Evolutionary conservation across 129 eudicot genomes (phyloP).

Genomic region (Calendula officinalis): DNA sequence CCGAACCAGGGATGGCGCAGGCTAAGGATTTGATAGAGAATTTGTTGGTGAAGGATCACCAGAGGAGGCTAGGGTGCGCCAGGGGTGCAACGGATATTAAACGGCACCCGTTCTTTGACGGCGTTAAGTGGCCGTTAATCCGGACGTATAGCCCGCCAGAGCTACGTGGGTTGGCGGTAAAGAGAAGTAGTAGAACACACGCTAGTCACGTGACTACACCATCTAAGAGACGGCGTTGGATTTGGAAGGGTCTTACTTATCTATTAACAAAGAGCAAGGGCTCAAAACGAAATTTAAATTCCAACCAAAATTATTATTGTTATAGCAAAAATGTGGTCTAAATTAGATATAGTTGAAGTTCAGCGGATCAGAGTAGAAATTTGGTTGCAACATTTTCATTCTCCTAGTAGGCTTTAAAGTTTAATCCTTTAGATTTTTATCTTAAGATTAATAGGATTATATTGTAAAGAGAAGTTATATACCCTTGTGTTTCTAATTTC

Average conservation of each 20-base stretch:
- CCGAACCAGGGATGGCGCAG: slow-evolving; percentile 31
- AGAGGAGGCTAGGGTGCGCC: slow-evolving; percentile 64
- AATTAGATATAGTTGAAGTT: slow-evolving; percentile 8
- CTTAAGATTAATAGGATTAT: not conserved
- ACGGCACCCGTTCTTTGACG: slow-evolving; percentile 78
- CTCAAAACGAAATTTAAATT: slow-evolving; percentile 42
- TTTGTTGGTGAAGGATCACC: slow-evolving; percentile 61
- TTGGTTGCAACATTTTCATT: slow-evolving; percentile 6
- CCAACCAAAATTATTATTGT: slow-evolving; percentile 62
- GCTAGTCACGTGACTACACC: slow-evolving; percentile 34
- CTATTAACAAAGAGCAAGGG: slow-evolving; percentile 52
- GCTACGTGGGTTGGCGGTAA: slow-evolving; percentile 62
- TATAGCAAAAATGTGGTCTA: slow-evolving; percentile 32
- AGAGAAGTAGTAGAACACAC: slow-evolving; percentile 36
- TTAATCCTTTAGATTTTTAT: not conserved
- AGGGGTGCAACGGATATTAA: slow-evolving; percentile 88
- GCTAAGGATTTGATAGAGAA: slow-evolving; percentile 69
- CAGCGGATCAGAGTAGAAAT: slow-evolving; percentile 18
- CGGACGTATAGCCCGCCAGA: slow-evolving; percentile 78
- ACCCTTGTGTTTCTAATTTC: not conserved
- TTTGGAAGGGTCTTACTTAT: slow-evolving; percentile 47
- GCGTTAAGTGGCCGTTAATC: slow-evolving; percentile 84
- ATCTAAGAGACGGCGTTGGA: slow-evolving; percentile 52
- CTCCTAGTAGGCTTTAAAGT: slow-evolving; percentile 5
- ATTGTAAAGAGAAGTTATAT: slow-evolving; percentile 5